Conservation (phyloP, 306 rosid species). For the Betula pendula region DNA sequence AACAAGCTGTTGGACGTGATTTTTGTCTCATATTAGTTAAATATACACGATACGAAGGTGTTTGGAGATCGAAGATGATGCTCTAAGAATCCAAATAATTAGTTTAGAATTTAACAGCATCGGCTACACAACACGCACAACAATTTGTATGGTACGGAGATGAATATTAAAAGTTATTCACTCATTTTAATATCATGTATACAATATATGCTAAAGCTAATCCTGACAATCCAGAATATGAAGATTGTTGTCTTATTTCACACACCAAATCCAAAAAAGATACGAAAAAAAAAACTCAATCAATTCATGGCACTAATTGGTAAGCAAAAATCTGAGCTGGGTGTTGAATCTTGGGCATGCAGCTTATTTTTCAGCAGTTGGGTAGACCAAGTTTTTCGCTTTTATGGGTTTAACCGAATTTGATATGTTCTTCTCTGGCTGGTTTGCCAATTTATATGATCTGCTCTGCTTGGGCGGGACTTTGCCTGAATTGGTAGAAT, state of each 20-base stretch:
- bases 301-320: background rate
- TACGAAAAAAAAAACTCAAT: background rate
- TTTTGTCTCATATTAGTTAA: no score
- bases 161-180: background rate
- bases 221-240: background rate
- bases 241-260: background rate
- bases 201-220: background rate
- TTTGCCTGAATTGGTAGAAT: conserved; percentile 49
- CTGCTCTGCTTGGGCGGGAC: conserved; percentile 38
- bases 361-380: conserved; percentile 29
- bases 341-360: conserved; percentile 20
- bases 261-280: background rate
- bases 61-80: no score
- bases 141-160: background rate
- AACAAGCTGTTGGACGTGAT: no score
- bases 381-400: conserved; percentile 40
- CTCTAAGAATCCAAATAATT: background rate
- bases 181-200: background rate
- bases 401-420: conserved; percentile 37
- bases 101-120: background rate
- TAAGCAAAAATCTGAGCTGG: background rate
- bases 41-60: no score
- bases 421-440: conserved; percentile 32
- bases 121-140: background rate
- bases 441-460: conserved; percentile 29